A percentile compares a stretch with the other conserved stretches of the same genome.
Conservation (phyloP, 2,329 filamentous ascomycete species). For the Cyclaneusma minus region DNA sequence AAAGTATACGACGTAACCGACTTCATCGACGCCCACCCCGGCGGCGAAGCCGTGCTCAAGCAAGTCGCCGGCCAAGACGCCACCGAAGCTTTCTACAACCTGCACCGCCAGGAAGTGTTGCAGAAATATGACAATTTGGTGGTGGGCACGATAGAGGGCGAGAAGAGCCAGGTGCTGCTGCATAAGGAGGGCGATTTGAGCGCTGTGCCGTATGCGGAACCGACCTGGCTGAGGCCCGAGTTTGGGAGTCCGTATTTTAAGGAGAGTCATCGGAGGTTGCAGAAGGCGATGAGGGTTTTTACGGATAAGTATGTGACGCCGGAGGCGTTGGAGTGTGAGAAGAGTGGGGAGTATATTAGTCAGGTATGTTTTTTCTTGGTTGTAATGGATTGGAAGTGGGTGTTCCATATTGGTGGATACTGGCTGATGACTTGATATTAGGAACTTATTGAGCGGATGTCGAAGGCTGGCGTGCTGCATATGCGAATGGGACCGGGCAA, state of each 20-base stretch:
- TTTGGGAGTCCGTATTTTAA: slow-evolving; percentile 73
- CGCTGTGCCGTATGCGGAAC: slow-evolving; percentile 70
- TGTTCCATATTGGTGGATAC: slow-evolving; percentile 20
- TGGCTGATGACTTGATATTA: slow-evolving; percentile 5
- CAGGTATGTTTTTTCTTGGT: too few species aligned
- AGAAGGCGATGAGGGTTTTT: slow-evolving; percentile 57
- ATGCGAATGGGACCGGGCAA: slow-evolving; percentile 76
- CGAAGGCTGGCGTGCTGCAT: slow-evolving; percentile 56
- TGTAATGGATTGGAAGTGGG: slow-evolving; percentile 14
- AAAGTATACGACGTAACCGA: slow-evolving; percentile 78
- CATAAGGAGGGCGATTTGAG: slow-evolving; percentile 57
- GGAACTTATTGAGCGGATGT: slow-evolving; percentile 66
- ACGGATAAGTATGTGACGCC: slow-evolving; percentile 55
- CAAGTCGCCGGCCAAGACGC: slow-evolving; percentile 74
- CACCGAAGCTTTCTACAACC: slow-evolving; percentile 76
- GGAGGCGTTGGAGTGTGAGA: slow-evolving; percentile 64
- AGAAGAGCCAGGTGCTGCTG: slow-evolving; percentile 59
- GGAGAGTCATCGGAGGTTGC: slow-evolving; percentile 54
- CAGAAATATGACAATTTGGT: slow-evolving; percentile 61
- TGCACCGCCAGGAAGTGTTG: slow-evolving; percentile 82
- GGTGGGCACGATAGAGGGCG: slow-evolving; percentile 60
- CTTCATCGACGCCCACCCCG: slow-evolving; percentile 74
- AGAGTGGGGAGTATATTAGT: slow-evolving; percentile 54
- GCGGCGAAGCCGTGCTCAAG: slow-evolving; percentile 62
- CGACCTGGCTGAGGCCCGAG: slow-evolving; percentile 62